These are phyloP conservation scores for Umbelopsis isabellina DNA, from an alignment of 192 early-diverging fungal species.

Conservation along the genomic window DNA sequence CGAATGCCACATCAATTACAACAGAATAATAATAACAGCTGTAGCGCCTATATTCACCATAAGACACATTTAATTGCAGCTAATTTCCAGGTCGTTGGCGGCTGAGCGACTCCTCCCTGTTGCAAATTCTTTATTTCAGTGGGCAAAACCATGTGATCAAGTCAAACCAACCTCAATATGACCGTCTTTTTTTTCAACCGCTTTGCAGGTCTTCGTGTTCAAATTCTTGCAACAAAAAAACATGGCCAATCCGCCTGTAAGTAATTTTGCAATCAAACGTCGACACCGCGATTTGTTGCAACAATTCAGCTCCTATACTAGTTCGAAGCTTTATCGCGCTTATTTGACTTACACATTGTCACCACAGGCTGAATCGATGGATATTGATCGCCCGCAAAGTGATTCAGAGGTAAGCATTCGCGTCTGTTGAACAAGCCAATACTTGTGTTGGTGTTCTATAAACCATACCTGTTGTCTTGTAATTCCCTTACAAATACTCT, in stretches of 20 bases:
- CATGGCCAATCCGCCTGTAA: conserved; percentile 18
- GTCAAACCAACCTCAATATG: not conserved
- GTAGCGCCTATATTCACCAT: too few species aligned
- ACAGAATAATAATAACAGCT: too few species aligned
- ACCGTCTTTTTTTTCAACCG: not conserved
- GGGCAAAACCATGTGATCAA: not conserved
- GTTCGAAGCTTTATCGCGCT: not conserved
- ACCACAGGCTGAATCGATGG: conserved; percentile 11
- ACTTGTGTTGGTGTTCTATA: too few species aligned
- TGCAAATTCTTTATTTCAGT: too few species aligned
- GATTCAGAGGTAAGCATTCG: conserved; percentile 13
- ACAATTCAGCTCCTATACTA: not conserved
- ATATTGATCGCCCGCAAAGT: conserved; percentile 22
- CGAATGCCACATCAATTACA: too few species aligned
- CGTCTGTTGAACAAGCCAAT: not conserved
- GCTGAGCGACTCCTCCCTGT: too few species aligned
- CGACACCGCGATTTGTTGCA: too few species aligned
- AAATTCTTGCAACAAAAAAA: conserved; percentile 6
- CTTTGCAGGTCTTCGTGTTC: conserved; percentile 10
- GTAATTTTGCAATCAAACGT: too few species aligned
- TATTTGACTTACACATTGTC: not conserved
- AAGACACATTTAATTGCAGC: not conserved
- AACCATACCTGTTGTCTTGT: not conserved
- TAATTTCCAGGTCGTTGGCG: not conserved
- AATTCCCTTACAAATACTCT: not conserved